phyloP scores from a whole-genome alignment of 768 basidiomycete genomes.

The Podaxis sp. region DNA sequence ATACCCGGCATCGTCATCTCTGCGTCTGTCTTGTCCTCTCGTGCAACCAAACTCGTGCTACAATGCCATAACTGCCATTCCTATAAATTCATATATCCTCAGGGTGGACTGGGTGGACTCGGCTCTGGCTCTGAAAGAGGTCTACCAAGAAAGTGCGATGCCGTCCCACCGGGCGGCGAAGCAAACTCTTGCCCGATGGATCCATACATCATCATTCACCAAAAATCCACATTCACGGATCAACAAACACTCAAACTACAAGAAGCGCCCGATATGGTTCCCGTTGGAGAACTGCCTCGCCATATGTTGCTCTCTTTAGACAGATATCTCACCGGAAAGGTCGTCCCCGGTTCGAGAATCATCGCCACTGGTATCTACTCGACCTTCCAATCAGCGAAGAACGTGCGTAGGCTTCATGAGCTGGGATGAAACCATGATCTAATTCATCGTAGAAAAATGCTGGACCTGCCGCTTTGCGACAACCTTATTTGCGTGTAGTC shows the following conservation, averaged over 20 bases:
- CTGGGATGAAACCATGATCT: background rate
- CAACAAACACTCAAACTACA: conserved; percentile 96
- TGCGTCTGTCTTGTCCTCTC: conserved; percentile 88
- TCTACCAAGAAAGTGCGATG: conserved; percentile 86
- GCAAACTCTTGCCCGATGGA: conserved; percentile 95
- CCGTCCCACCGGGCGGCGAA: conserved; percentile 74
- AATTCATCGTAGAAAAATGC: conserved; percentile 57
- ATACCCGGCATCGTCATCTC: conserved; percentile 98
- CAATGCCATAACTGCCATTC: conserved; percentile 91
- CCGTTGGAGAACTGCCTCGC: conserved; percentile 94
- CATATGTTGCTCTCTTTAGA: conserved; percentile 94
- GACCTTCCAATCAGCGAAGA: conserved; percentile 88
- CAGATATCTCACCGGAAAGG: conserved; percentile 86
- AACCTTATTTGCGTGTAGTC: conserved; percentile 90
- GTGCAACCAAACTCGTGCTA: conserved; percentile 88
- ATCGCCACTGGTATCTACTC: conserved; percentile 97
- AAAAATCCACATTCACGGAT: conserved; percentile 91
- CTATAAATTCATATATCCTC: conserved; percentile 74
- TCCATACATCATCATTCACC: conserved; percentile 93
- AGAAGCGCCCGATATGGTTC: conserved; percentile 99
- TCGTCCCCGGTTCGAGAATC: conserved; percentile 94
- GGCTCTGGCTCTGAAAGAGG: conserved; percentile 83
- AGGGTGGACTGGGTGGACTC: conserved; percentile 80
- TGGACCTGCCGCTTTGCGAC: conserved; percentile 86
- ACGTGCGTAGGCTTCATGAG: conserved; percentile 43